Evolutionary conservation across 345 rosid genomes (phyloP).

Genomic region (Draba incana): DNA sequence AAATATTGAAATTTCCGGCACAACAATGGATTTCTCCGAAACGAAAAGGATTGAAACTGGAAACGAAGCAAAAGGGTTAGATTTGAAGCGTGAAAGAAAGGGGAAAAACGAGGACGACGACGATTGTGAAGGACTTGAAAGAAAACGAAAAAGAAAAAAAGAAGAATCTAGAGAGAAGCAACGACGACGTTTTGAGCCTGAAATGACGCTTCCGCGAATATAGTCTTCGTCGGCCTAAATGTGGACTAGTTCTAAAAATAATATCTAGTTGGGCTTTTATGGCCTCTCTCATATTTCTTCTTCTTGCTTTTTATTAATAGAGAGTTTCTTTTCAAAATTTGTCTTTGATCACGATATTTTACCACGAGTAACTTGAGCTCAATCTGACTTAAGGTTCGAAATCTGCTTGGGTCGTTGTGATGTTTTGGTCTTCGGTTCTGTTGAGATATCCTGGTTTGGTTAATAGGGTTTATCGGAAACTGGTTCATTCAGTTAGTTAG

Average conservation of each 20-base stretch:
- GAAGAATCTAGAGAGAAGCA: slow-evolving; percentile 38
- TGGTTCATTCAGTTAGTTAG: no score
- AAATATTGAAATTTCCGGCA: not conserved
- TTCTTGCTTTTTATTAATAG: no score
- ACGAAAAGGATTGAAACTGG: not conserved
- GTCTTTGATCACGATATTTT: no score
- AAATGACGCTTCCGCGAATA: slow-evolving; percentile 36
- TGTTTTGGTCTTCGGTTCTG: no score
- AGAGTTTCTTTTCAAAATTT: no score
- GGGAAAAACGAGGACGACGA: not conserved
- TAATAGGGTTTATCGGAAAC: no score
- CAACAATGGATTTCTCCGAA: not conserved
- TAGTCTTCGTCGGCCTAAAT: slow-evolving; percentile 25
- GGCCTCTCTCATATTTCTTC: not conserved
- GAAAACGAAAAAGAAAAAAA: not conserved
- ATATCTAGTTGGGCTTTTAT: not conserved
- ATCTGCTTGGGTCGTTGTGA: no score
- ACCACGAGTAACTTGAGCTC: no score
- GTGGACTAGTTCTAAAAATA: slow-evolving; percentile 23
- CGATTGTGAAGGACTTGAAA: not conserved
- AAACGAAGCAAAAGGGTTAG: not conserved
- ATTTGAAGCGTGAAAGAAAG: slow-evolving; percentile 18
- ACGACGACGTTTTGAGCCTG: slow-evolving; percentile 33
- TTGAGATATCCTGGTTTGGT: no score
- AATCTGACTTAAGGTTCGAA: no score